These are phyloP conservation scores for Tolypocladium pustulatum DNA, from an alignment of 2,329 filamentous ascomycete species.

Conservation along the genomic window DNA sequence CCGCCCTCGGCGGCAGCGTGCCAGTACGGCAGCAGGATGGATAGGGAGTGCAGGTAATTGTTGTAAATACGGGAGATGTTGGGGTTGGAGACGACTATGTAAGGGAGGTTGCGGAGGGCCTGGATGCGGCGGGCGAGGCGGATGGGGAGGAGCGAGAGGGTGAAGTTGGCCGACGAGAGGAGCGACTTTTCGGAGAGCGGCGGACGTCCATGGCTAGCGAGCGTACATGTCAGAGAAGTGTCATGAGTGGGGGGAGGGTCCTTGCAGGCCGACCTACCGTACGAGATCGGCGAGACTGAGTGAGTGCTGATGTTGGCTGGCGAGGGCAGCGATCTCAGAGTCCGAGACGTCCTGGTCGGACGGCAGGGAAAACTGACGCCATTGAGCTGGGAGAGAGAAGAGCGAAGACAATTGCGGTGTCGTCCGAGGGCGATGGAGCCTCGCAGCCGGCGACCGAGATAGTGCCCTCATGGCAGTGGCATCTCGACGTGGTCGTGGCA, in stretches of 20 bases:
- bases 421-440: neutral
- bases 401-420: neutral
- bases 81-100: slow-evolving; percentile 96
- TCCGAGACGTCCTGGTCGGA: slow-evolving; percentile 39
- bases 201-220: slow-evolving; percentile 61
- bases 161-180: slow-evolving; percentile 89
- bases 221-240: neutral
- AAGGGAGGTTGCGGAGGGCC: slow-evolving; percentile 84
- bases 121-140: slow-evolving; percentile 91
- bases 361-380: neutral
- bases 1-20: slow-evolving; percentile 33
- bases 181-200: slow-evolving; percentile 73
- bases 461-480: slow-evolving; percentile 3
- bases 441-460: neutral
- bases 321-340: slow-evolving; percentile 68
- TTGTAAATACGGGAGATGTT: slow-evolving; percentile 91
- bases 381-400: neutral
- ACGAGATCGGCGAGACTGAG: slow-evolving; percentile 82
- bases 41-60: slow-evolving; percentile 90
- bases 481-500: slow-evolving; percentile 1
- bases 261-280: slow-evolving; percentile 45
- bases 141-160: slow-evolving; percentile 80
- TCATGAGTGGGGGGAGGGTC: neutral
- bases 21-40: slow-evolving; percentile 74
- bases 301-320: slow-evolving; percentile 66